Conservation (phyloP, 345 rosid species). For the Melastoma malabathricum region DNA sequence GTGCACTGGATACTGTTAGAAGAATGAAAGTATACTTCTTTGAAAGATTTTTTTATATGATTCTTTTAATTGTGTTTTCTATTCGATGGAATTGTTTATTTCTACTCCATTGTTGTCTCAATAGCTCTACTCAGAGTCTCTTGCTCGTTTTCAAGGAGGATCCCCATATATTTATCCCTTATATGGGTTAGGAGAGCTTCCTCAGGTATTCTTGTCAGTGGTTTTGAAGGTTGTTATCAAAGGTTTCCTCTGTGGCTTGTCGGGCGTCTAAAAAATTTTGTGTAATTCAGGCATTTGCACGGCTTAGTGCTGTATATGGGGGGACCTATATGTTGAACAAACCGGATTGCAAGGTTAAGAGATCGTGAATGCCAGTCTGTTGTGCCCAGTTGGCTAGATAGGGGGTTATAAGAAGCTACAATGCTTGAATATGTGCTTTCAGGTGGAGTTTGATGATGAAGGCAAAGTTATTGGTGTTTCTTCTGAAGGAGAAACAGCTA, state of each 20-base stretch:
- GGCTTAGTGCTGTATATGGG: constrained; percentile 97
- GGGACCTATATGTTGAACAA: constrained; percentile 96
- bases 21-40: constrained; percentile 71
- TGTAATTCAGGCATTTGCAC: constrained; percentile 70
- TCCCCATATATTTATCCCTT: constrained; percentile 94
- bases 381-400: background rate
- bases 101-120: background rate
- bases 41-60: background rate
- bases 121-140: constrained; percentile 82
- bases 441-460: constrained; percentile 86
- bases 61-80: background rate
- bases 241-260: background rate
- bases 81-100: background rate
- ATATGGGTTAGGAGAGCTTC: constrained; percentile 94
- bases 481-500: constrained; percentile 98
- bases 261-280: background rate
- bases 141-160: constrained; percentile 97
- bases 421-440: constrained; percentile 11
- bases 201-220: constrained; percentile 44
- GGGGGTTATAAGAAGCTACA: background rate
- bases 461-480: constrained; percentile 84
- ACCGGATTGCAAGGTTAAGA: constrained; percentile 77
- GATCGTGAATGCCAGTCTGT: background rate
- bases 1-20: constrained; percentile 89
- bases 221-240: background rate